Evolutionary conservation across 208 protist genomes (phyloP), one percentile per base, ranked within the genome.

Genomic region (Leishmania guyanensis): DNA sequence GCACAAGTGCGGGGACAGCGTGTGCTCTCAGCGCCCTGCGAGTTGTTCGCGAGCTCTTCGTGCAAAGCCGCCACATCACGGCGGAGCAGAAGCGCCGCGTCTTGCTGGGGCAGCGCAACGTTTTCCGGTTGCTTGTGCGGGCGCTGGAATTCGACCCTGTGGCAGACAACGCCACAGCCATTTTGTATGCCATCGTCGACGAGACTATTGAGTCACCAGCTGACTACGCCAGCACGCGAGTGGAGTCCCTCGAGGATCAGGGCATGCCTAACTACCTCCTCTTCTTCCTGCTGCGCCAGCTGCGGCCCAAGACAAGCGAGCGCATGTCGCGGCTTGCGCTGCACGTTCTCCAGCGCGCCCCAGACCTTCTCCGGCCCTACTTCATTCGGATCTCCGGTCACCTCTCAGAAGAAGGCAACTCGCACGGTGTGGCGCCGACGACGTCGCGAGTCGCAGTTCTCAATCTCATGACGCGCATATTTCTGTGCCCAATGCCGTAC

Each of bases 201-300:
- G 92, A 96, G 69, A 78, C 96, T 50, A 80, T 91, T 33, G 95
- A 98, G 75, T 95, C 91, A 8, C 93, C 93, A 9, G 79, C 90
- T 36, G 92, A 98, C 86, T 98, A 97, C 90, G 85, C 91, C 72
- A 89, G 87, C 74, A 90, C 86, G 46, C 91, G 91, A 33, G 77
- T 92, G 26, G 93, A 98, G 78, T 75, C 89, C 29, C 86, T 88
- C 16, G 93, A 97, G 65, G 90, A 92, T 43, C 86, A 87, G 39
- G 95, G 95, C 43, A 97, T 98, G 95, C 95, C 95, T 48, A 98
- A 98, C 83, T 96, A 92, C 75, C 74, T 96, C 39, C 90, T 98
- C 72, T 97, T 98, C 78, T 91, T 95, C 60, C 86, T 98, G n/a
- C 87, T 98, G 56, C 92, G 93, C 29, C 90, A 93, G 72, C 83